Base-by-base conservation (phyloP, 169 alveolate species). In the Ophryocystis elektroscirrha region DNA sequence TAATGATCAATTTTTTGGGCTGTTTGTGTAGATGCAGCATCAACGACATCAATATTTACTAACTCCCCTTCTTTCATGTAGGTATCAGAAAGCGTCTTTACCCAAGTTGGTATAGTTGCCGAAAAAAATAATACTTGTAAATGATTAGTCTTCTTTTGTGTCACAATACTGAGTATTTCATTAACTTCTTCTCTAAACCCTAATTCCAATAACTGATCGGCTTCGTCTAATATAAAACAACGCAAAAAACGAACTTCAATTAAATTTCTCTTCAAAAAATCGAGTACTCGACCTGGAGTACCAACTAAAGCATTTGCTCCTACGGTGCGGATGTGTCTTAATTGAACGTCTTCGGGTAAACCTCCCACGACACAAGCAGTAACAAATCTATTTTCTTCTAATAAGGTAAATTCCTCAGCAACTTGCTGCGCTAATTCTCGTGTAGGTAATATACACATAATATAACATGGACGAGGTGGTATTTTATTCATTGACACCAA, bases 391-490 rank as follows among this genome's bases (percentile, higher is more conserved):
- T n/a, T 85, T 85, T 91, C 77, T 26, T 96, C 96, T 45, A 88
- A 51, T 2, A 89, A 93, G 63, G 81, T 81, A 49, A 87, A 84
- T 56, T 87, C 93, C 63, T 89, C 96, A 1, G 87, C 76, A 25
- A 94, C 89, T 56, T 94, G 95, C 48, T 89, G 86, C 53, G 97
- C 91, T 12, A 94, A 78, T 70, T 94, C 99, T 44, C 99, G 77
- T 16, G 98, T 94, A 16, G 99, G 99, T 3, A 56, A 56, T 23
- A 67, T 25, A 44, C 43, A 48, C 22, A 66, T 61, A 6, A 61
- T 59, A 35, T 46, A 66, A 44, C 55, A 48, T 29, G 58, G 69
- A 7, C 25, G 55, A n/a, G n/a, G 12, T 12, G 18, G 39, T 12
- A 12, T 32, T 12, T 12, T 32, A 12, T 32, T 32, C n/a, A 12